Evolutionary conservation across 208 protist species (phyloP), one percentile per base, ranked within the genome.

Genomic region (Wallacemonas sp.): DNA sequence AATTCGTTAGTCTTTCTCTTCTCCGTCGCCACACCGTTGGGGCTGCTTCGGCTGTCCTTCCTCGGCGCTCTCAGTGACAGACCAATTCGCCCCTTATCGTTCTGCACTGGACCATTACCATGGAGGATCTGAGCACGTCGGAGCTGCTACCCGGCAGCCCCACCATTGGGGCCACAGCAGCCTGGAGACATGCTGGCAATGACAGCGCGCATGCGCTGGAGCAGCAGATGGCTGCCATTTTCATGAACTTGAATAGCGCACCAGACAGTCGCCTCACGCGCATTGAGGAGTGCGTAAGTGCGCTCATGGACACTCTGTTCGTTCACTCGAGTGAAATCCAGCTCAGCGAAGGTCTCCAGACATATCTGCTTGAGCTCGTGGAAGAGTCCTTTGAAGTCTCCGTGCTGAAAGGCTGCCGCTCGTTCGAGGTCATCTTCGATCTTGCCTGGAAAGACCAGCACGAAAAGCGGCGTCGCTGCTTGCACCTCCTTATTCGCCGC

Each of bases 371-470:
- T 21, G 30, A 65, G 17, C 68, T 89, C 38, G 70, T 95, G 3
- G 69, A 77, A n/a, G 60, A 85, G 21, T 81, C 82, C 12, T 93
- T 95, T 65, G 38, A 67, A 17, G 48, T 64, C 30, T 91, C 83
- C 12, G 68, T 83, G 13, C 68, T 83, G 15, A 90, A 80, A 34
- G 89, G 89, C n/a, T 82, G 83, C 65, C 69, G 78, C 26, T 77
- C 83, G 0, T 87, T 93, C 22, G 71, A 78, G 21, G 86, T 92
- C 8, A 78, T 91, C 6, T 93, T 92, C 66, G 89, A 95, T 54
- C 58, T 93, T 15, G 72, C 83, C 3, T 83, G 85, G 75, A 79
- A 77, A 33, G 86, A 95, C 55, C 82, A 81, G 59, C 86, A 95
- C 42, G 86, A 93, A 27, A 88, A 87, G 69, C 81, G 89, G 12